Base-by-base conservation (phyloP, 352 stramenopile species). In the Elongisporangium undulatum region DNA sequence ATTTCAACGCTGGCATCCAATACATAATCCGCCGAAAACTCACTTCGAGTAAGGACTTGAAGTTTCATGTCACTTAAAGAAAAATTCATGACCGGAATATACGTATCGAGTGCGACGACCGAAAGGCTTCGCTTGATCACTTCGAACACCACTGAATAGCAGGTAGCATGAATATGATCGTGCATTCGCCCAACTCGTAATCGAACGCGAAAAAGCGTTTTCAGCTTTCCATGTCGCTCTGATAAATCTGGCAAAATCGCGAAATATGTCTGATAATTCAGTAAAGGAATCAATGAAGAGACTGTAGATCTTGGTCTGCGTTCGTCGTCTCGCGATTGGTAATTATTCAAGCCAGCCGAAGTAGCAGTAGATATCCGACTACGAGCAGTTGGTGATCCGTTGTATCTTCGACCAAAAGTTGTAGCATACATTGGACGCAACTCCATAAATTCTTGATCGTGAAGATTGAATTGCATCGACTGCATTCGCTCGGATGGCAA, bases 21-120 rank as follows among this genome's bases (percentile, higher is more conserved):
- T 1, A 77, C 63, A 29, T 77, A 84, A 56, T 96, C 85, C 10
- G 58, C 66, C 29, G 59, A 74, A 38, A 92, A 86, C 57, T 96
- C 85, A 0, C 77, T 90, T 17, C 78, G 73, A 1, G 83, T 94
- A 59, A 86, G 61, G 24, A 72, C 77, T 23, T 89, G 75, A 62
- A 92, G 70, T 56, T 90, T 90, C 72, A 94, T 90, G 58, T 95
- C 81, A 49, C 79, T 88, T 29, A 96, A 61, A 0, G 84, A 90
- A 26, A 95, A 86, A 59, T 95, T 96, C 77, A 95, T 94, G 38
- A 96, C 86, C 1, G 87, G 87, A 56, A 96, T 96, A 55, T 94
- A 96, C 7, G 87, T 96, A 57, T 96, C 87, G 13, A 96, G 64
- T 0, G 87, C 90, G 6, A 96, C 84, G 9, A 94, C 72, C 10